Evolutionary conservation across 352 stramenopile genomes (phyloP).

Genomic region (Nothophytophthora sp.): DNA sequence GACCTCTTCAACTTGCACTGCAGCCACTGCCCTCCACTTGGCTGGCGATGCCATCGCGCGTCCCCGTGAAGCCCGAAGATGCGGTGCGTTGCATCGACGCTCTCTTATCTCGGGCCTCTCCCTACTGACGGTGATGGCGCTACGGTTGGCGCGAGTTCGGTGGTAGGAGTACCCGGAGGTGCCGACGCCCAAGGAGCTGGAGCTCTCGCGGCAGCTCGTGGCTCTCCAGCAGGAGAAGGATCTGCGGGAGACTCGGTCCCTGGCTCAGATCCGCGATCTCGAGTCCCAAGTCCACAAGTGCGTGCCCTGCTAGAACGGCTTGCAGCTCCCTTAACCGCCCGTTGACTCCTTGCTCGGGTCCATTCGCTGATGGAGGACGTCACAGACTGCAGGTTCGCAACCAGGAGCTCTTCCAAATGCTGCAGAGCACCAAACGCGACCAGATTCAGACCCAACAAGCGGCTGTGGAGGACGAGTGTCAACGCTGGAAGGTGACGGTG

Average conservation of each 20-base stretch:
- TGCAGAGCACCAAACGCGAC: slow-evolving; percentile 64
- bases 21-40: neutral
- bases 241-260: slow-evolving; percentile 52
- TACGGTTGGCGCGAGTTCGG: neutral
- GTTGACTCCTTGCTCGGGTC: neutral
- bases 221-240: slow-evolving; percentile 72
- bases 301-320: slow-evolving; percentile 11
- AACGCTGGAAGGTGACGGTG: slow-evolving; percentile 41
- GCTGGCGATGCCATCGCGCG: slow-evolving; percentile 16
- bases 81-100: slow-evolving; percentile 17
- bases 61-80: slow-evolving; percentile 35
- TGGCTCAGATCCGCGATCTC: slow-evolving; percentile 65
- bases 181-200: slow-evolving; percentile 72
- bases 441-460: slow-evolving; percentile 55
- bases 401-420: slow-evolving; percentile 50
- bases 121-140: neutral
- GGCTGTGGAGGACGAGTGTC: slow-evolving; percentile 50
- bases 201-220: slow-evolving; percentile 67
- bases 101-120: neutral
- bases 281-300: slow-evolving; percentile 74
- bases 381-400: slow-evolving; percentile 56
- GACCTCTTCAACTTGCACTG: too few relatives aligned
- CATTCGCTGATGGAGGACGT: neutral
- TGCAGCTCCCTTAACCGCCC: neutral
- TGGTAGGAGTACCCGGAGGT: slow-evolving; percentile 72